Percentiles rank a stretch among this genome's conserved stretches.
These are phyloP conservation scores for Exophiala calicioides DNA, from an alignment of 2,329 filamentous ascomycete genomes.

Conservation along the genomic window DNA sequence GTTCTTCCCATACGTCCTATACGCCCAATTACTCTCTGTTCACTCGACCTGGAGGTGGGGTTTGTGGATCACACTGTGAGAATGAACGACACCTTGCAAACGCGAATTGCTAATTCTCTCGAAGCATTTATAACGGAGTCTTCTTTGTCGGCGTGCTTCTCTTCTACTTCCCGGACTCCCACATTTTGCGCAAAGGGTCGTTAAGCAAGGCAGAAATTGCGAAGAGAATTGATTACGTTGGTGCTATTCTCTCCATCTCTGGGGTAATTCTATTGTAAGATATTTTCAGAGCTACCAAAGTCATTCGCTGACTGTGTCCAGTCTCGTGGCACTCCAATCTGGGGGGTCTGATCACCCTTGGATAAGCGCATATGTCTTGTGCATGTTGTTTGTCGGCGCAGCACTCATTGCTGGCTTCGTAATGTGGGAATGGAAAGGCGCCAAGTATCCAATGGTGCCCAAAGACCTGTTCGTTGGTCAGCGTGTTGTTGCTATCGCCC, in stretches of 20 bases:
- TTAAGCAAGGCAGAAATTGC: slow-evolving; percentile 9
- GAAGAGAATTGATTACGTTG: slow-evolving; percentile 21
- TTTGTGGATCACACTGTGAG: slow-evolving; percentile 26
- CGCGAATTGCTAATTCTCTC: too few species aligned
- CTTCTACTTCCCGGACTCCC: slow-evolving; percentile 24
- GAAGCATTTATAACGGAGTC: slow-evolving; percentile 21
- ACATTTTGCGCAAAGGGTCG: slow-evolving; percentile 14
- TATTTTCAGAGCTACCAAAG: slow-evolving; percentile 37
- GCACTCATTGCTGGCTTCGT: slow-evolving; percentile 43
- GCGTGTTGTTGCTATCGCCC: slow-evolving; percentile 53
- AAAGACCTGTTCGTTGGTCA: slow-evolving; percentile 48
- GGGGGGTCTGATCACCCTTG: slow-evolving; percentile 24
- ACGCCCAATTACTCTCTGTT: slow-evolving; percentile 18
- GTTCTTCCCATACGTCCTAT: slow-evolving; percentile 24
- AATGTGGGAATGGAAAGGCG: slow-evolving; percentile 50
- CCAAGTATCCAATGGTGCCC: slow-evolving; percentile 49
- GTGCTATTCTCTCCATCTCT: slow-evolving; percentile 21
- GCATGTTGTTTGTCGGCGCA: slow-evolving; percentile 47
- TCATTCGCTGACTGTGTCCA: slow-evolving; percentile 1
- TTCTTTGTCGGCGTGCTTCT: slow-evolving; percentile 16
- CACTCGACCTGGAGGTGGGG: slow-evolving; percentile 24
- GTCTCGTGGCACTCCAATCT: slow-evolving; percentile 25
- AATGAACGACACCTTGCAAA: background rate
- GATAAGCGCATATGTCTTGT: slow-evolving; percentile 43
- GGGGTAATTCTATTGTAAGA: slow-evolving; percentile 24